A percentile compares a stretch with the other conserved stretches of the same genome.
Conservation (phyloP, 805 yeast species). For the Kluyveromyces dobzhanskii region DNA sequence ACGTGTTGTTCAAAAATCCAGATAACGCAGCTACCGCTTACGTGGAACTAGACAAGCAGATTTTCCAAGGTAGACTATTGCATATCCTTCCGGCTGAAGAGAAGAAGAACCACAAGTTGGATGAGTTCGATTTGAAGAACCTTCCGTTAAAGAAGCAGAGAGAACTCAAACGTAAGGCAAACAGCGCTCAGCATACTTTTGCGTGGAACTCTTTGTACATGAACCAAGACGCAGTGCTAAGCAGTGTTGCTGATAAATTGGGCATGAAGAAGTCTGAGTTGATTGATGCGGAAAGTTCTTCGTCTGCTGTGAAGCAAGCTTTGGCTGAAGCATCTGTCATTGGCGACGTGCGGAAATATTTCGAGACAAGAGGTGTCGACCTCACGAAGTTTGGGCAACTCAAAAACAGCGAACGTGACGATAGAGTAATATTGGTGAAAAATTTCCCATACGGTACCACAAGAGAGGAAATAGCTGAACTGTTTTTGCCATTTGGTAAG, state of each 20-base stretch:
- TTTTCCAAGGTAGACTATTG: conserved; percentile 87
- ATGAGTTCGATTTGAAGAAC: conserved; percentile 85
- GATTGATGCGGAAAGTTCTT: conserved; percentile 78
- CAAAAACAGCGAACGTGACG: conserved; percentile 56
- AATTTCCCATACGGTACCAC: conserved; percentile 88
- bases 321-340: conserved; percentile 94
- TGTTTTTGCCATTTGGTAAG: conserved; percentile 75
- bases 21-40: conserved; percentile 74
- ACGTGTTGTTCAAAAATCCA: conserved; percentile 60
- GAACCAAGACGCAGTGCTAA: conserved; percentile 87
- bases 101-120: conserved; percentile 74
- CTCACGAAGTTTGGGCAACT: conserved; percentile 53
- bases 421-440: conserved; percentile 71
- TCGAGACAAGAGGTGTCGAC: conserved; percentile 81
- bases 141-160: conserved; percentile 88
- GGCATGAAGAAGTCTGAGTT: conserved; percentile 79
- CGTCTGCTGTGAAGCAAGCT: conserved; percentile 92
- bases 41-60: conserved; percentile 67
- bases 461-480: conserved; percentile 67
- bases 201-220: conserved; percentile 92
- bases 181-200: conserved; percentile 80
- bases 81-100: conserved; percentile 83
- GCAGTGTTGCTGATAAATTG: conserved; percentile 75
- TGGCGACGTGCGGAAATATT: conserved; percentile 81
- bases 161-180: conserved; percentile 73